Evolutionary conservation across 2,329 filamentous ascomycete genomes (phyloP).

Genomic region (Plenodomus tracheiphilus): DNA sequence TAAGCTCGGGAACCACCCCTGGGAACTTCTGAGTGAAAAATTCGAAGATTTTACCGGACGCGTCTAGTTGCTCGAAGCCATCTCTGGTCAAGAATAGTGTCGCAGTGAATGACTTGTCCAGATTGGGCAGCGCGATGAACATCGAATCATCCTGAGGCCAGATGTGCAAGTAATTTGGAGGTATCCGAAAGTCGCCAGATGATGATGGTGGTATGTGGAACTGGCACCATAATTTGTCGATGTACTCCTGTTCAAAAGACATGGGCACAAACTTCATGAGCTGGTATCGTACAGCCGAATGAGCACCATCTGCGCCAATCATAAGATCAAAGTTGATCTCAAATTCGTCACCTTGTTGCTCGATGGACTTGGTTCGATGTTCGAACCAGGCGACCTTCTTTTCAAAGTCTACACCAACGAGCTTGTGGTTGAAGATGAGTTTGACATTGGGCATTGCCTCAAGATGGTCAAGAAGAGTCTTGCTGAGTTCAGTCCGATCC

Average conservation of each 20-base stretch:
- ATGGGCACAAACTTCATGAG: conserved; percentile 94
- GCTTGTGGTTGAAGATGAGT: conserved; percentile 89
- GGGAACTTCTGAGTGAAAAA: conserved; percentile 89
- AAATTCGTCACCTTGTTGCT: conserved; percentile 60
- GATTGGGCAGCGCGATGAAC: conserved; percentile 94
- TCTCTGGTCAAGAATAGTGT: conserved; percentile 83
- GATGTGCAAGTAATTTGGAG: conserved; percentile 92
- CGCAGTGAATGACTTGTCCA: conserved; percentile 91
- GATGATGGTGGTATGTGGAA: conserved; percentile 72
- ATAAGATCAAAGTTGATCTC: conserved; percentile 89
- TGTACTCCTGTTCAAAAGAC: conserved; percentile 91
- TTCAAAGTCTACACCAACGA: conserved; percentile 85
- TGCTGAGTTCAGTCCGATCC: conserved; percentile 83
- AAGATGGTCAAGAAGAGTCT: conserved; percentile 78
- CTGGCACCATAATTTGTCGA: conserved; percentile 97
- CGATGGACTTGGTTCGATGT: conserved; percentile 38
- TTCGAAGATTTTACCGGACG: conserved; percentile 60
- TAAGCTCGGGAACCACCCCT: conserved; percentile 72
- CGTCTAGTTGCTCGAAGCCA: conserved; percentile 70
- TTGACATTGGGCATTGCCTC: conserved; percentile 86
- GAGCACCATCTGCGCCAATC: conserved; percentile 92
- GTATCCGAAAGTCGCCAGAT: conserved; percentile 70
- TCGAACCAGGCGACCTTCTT: conserved; percentile 87
- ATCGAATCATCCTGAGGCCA: conserved; percentile 94
- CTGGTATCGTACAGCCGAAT: conserved; percentile 87